These are phyloP conservation scores for Rhipidocladum racemiflorum DNA, from an alignment of 176 grass and related monocot genomes.

Conservation along the genomic window DNA sequence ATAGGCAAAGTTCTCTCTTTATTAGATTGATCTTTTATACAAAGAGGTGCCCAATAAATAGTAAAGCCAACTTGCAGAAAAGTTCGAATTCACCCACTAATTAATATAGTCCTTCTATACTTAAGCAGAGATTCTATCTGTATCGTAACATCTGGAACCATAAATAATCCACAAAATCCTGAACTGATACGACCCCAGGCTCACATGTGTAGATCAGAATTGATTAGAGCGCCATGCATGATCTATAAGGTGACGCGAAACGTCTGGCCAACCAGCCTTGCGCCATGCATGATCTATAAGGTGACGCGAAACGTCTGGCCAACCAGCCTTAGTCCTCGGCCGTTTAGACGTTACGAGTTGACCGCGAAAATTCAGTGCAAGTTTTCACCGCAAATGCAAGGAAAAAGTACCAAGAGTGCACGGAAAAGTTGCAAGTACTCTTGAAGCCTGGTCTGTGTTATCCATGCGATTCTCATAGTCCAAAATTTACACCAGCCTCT, in stretches of 20 bases:
- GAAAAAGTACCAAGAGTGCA: background rate
- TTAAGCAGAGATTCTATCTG: no score
- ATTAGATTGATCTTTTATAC: no score
- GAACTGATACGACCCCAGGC: background rate
- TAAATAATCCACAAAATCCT: background rate
- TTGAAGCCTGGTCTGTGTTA: background rate
- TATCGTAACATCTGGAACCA: no score
- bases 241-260: background rate
- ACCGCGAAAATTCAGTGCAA: background rate
- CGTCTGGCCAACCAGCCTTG: background rate
- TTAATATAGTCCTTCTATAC: no score
- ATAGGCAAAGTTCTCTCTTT: no score
- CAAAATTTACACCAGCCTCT: background rate
- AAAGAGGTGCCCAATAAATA: no score
- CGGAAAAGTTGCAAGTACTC: background rate
- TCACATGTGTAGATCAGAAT: background rate
- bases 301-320: background rate
- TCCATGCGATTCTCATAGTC: background rate
- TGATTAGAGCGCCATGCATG: background rate
- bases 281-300: background rate
- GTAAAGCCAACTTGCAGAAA: no score
- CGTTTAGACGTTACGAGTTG: background rate
- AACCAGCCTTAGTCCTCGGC: background rate
- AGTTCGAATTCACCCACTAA: no score
- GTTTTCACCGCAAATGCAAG: background rate